Evolutionary conservation across 202 grass and related monocot genomes (phyloP).

Genomic region (Saccharum hybrid): DNA sequence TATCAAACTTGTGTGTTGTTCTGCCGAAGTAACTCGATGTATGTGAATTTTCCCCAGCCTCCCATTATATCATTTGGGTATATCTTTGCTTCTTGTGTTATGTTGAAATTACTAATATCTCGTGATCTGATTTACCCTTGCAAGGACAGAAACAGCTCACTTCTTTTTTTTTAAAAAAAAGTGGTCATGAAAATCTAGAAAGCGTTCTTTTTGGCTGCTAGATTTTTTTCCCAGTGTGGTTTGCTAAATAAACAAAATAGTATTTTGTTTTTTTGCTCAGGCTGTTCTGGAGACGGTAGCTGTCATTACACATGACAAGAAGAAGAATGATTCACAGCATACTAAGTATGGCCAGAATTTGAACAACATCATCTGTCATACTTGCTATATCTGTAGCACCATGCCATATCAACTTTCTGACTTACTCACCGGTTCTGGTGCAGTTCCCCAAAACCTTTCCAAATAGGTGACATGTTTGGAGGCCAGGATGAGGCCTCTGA

Average conservation of each 20-base stretch:
- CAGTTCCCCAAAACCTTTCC: constrained; percentile 87
- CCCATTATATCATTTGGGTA: background rate
- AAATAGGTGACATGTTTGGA: constrained; percentile 95
- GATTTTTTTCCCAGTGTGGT: background rate
- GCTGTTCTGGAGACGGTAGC: constrained; percentile 98
- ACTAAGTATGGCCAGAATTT: constrained; percentile 64
- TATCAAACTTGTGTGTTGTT: background rate
- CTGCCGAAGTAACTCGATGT: background rate
- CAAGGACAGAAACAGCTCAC: background rate
- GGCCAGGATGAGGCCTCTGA: constrained; percentile 88
- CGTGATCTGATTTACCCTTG: background rate
- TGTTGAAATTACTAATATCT: constrained; percentile 24
- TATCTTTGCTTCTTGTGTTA: constrained; percentile 20
- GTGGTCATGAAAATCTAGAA: background rate
- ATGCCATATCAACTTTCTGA: constrained; percentile 36
- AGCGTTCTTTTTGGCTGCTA: background rate
- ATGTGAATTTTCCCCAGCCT: background rate
- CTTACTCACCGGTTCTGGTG: constrained; percentile 47
- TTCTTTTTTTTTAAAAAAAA: background rate
- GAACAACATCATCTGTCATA: constrained; percentile 25
- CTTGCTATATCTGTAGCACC: constrained; percentile 26
- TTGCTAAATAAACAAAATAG: constrained; percentile 20
- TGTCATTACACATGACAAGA: constrained; percentile 97
- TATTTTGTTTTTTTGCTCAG: constrained; percentile 57
- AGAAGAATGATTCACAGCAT: constrained; percentile 84